These are phyloP conservation scores for Micractinium conductrix DNA, from an alignment of 139 green algal genomes.

Conservation along the genomic window DNA sequence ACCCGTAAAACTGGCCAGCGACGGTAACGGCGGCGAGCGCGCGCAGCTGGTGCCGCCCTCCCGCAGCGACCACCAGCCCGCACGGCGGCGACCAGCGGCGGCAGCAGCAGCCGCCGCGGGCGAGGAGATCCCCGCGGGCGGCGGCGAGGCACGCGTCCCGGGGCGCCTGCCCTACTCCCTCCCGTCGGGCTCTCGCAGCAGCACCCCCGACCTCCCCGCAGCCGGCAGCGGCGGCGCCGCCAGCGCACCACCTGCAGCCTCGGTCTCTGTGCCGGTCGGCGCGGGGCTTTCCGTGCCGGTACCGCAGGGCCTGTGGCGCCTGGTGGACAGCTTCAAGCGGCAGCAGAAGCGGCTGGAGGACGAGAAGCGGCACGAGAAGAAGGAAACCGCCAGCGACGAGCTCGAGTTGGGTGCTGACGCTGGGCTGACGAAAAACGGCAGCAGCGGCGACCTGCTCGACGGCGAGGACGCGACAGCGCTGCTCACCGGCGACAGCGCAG, in stretches of 20 bases:
- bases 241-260: not conserved
- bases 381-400: conserved; percentile 6
- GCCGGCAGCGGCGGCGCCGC: not conserved
- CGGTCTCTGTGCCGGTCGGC: not conserved
- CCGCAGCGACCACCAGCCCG: conserved; percentile 16
- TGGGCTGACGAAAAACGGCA: not conserved
- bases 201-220: not conserved
- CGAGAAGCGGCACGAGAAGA: not conserved
- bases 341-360: not conserved
- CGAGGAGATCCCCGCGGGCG: not conserved
- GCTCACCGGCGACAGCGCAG: not conserved
- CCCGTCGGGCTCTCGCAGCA: not conserved
- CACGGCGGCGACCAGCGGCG: not conserved
- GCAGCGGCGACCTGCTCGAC: not conserved
- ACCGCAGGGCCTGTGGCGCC: not conserved
- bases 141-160: not conserved
- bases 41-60: conserved; percentile 33
- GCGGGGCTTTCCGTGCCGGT: not conserved
- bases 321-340: not conserved
- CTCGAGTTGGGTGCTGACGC: not conserved
- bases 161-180: conserved; percentile 19
- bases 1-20: conserved; percentile 20
- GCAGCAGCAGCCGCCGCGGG: not conserved
- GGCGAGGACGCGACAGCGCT: too few species aligned
- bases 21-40: conserved; percentile 22